A percentile compares a stretch with the other conserved stretches of the same genome.
Evolutionary conservation across 2,329 filamentous ascomycete species (phyloP).

Genomic region (Paramyrothecium sp.): DNA sequence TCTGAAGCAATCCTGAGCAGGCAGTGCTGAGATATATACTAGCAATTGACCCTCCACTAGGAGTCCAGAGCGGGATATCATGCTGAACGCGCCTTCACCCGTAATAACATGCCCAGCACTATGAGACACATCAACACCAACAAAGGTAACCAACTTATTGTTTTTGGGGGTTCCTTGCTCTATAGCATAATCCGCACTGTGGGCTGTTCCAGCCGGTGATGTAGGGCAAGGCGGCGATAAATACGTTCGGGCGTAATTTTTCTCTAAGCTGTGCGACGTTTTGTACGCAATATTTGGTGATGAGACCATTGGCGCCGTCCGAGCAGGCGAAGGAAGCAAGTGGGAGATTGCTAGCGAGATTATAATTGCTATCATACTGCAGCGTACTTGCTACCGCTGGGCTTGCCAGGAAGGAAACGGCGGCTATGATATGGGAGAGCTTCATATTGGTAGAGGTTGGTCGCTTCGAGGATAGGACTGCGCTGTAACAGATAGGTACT

Average conservation of each 20-base stretch:
- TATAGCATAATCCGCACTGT: neutral
- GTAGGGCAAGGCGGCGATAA: neutral
- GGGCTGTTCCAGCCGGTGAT: neutral
- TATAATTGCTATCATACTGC: neutral
- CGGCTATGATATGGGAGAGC: neutral
- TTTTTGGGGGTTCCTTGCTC: neutral
- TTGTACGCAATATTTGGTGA: neutral
- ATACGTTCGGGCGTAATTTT: neutral
- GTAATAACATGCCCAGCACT: neutral
- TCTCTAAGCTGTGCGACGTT: neutral
- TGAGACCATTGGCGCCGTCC: neutral
- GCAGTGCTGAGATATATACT: neutral
- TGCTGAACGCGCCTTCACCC: neutral
- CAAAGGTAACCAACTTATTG: neutral
- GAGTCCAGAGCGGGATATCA: neutral
- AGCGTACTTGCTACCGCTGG: neutral
- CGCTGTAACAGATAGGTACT: too few species aligned
- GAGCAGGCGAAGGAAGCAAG: neutral
- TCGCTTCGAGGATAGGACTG: too few species aligned
- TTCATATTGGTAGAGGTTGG: neutral
- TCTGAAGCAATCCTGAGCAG: neutral
- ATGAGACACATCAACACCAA: neutral
- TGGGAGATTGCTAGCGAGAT: neutral
- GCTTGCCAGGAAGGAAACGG: neutral
- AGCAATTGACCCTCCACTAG: neutral